A percentile compares a stretch with the other conserved stretches of the same genome.
Evolutionary conservation across 192 early-diverging fungal species (phyloP).

Genomic region (Backusella macrospora): DNA sequence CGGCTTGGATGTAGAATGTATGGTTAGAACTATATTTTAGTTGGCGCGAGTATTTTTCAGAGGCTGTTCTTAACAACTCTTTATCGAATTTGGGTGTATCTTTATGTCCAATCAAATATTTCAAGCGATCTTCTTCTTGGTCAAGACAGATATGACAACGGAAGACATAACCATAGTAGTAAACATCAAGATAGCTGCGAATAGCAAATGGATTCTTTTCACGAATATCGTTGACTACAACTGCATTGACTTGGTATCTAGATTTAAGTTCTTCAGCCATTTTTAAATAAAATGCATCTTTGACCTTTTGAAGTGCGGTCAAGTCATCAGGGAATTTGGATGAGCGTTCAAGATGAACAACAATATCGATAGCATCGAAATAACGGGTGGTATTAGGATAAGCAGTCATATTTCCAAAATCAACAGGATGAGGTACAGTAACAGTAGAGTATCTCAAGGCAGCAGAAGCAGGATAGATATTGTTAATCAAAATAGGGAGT

Average conservation of each 20-base stretch:
- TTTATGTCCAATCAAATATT: constrained; percentile 53
- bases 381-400: constrained; percentile 55
- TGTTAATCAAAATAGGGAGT: constrained; percentile 67
- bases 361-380: constrained; percentile 73
- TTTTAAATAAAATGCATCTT: constrained; percentile 82
- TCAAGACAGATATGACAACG: constrained; percentile 77
- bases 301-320: constrained; percentile 85
- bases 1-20: constrained; percentile 67
- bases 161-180: constrained; percentile 77
- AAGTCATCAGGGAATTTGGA: constrained; percentile 91
- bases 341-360: constrained; percentile 84
- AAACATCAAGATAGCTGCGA: constrained; percentile 70
- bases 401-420: constrained; percentile 43
- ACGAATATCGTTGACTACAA: constrained; percentile 54
- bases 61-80: constrained; percentile 50
- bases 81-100: constrained; percentile 48
- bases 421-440: constrained; percentile 71
- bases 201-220: constrained; percentile 48
- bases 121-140: constrained; percentile 66
- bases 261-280: constrained; percentile 65
- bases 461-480: constrained; percentile 58
- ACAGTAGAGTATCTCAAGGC: constrained; percentile 76
- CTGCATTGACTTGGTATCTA: constrained; percentile 46
- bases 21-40: constrained; percentile 58
- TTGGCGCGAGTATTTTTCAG: constrained; percentile 49